Evolutionary conservation across 192 early-diverging fungal species (phyloP).

Genomic region (Umbelopsis vinacea): DNA sequence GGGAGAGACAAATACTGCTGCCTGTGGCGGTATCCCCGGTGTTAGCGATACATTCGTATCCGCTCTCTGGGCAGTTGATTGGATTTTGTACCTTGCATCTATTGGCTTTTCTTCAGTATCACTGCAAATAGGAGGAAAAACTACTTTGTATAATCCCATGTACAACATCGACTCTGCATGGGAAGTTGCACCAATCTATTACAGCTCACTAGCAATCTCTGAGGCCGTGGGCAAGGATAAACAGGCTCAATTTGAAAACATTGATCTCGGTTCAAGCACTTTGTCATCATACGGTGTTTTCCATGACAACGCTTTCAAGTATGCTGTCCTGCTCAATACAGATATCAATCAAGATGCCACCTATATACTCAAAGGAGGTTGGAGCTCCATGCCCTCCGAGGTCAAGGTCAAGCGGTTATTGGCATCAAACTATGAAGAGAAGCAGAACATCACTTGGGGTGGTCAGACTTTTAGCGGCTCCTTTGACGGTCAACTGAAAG

Average conservation of each 20-base stretch:
- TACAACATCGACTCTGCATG: neutral
- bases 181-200: slow-evolving; percentile 14
- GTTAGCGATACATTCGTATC: slow-evolving; percentile 13
- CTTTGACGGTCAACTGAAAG: neutral
- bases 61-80: slow-evolving; percentile 17
- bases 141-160: slow-evolving; percentile 13
- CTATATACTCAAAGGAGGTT: slow-evolving; percentile 6
- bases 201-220: neutral
- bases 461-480: slow-evolving; percentile 6
- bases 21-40: slow-evolving; percentile 6
- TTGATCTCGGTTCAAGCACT: neutral
- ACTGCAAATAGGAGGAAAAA: slow-evolving; percentile 19
- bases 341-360: slow-evolving; percentile 9
- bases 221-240: slow-evolving; percentile 17
- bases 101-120: neutral
- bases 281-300: slow-evolving; percentile 13
- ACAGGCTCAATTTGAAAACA: slow-evolving; percentile 8
- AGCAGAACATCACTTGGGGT: slow-evolving; percentile 1
- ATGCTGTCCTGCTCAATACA: slow-evolving; percentile 7
- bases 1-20: slow-evolving; percentile 20
- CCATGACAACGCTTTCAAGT: neutral
- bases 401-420: slow-evolving; percentile 9
- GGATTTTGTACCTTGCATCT: slow-evolving; percentile 15
- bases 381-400: neutral
- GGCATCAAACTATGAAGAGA: slow-evolving; percentile 13